Base-by-base conservation (phyloP, 495 filamentous ascomycete genomes). In the Chaetomium fimeti region DNA sequence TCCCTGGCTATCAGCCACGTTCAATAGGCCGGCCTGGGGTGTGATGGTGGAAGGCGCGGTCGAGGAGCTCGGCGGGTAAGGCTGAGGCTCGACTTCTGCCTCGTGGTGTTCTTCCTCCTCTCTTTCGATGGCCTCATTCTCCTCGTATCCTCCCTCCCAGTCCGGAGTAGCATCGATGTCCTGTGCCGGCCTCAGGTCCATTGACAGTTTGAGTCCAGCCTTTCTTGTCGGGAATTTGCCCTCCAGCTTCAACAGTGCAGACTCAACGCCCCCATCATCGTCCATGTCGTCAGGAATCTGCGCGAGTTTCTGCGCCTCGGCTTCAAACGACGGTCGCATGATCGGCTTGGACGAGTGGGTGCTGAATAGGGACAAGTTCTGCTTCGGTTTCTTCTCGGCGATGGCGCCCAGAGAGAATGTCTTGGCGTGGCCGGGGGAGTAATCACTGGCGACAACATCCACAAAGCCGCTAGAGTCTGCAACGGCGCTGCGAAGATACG, bases 221-320 rank as follows among this genome's bases (percentile, higher is more conserved):
- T 72, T 77, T 69, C 80, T 88, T 66, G 38, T 24, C 24, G 87
- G 81, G 75, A 86, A 95, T 69, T 89, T 92, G 7, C 94, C 94
- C 79, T 99, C 95, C 5, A 99, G 83, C 69, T 97, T 98, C 65
- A 93, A 76, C 65, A 99, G 71, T 7, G 94, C 92, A 16, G 93
- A 91, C 71, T 97, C 94, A 55, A 97, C 84, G 22, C 93, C 93
- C n/a, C 93, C 93, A 74, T 94, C 91, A 60, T 91, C 90, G 60
- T 87, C 82, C 25, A 76, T 65, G 64, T 93, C 90, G 72, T 99
- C 95, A 0, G 93, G 91, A 25, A 98, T 90, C 61, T 89, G 86
- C 11, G 93, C 91, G 66, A 98, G 87, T 68, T 91, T 89, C 56
- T 91, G 88, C 29, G 96, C 91, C 62, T 95, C 93, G 12, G 85